A percentile compares a stretch with the other conserved stretches of the same genome.
Evolutionary conservation across 148 eudicot genomes (phyloP).

Genomic region (Diospyros lotus): DNA sequence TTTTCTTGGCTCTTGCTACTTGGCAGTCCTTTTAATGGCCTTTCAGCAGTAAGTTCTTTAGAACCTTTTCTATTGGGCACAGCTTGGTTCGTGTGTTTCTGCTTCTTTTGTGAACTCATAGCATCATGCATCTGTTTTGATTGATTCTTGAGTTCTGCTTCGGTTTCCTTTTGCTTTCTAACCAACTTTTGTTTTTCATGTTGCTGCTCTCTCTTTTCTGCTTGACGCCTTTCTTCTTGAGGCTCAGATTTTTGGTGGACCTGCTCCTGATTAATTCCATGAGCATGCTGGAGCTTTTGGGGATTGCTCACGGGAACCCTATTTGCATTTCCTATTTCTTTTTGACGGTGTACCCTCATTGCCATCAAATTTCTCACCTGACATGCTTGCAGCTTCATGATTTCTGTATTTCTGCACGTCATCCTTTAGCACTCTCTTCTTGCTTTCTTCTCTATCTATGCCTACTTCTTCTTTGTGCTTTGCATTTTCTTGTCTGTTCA

Average conservation of each 20-base stretch:
- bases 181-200: conserved; percentile 23
- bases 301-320: conserved; percentile 20
- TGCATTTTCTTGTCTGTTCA: conserved; percentile 13
- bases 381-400: conserved; percentile 16
- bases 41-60: conserved; percentile 15
- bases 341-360: conserved; percentile 18
- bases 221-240: conserved; percentile 38
- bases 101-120: conserved; percentile 25
- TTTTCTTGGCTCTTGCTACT: conserved; percentile 20
- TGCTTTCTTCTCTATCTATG: conserved; percentile 23
- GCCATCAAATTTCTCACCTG: conserved; percentile 7
- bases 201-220: conserved; percentile 31
- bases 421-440: conserved; percentile 15
- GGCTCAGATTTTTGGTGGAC: conserved; percentile 21
- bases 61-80: conserved; percentile 21
- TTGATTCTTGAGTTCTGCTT: conserved; percentile 15
- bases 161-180: conserved; percentile 23
- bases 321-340: conserved; percentile 23
- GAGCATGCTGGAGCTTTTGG: conserved; percentile 25
- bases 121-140: conserved; percentile 23
- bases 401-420: conserved; percentile 23
- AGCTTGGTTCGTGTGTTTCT: conserved; percentile 20
- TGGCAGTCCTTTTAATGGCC: conserved; percentile 22
- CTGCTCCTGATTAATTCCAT: conserved; percentile 24
- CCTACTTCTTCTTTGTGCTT: conserved; percentile 11